Evolutionary conservation across 2,329 filamentous ascomycete species (phyloP).

Genomic region (Colletotrichum tamarilloi): DNA sequence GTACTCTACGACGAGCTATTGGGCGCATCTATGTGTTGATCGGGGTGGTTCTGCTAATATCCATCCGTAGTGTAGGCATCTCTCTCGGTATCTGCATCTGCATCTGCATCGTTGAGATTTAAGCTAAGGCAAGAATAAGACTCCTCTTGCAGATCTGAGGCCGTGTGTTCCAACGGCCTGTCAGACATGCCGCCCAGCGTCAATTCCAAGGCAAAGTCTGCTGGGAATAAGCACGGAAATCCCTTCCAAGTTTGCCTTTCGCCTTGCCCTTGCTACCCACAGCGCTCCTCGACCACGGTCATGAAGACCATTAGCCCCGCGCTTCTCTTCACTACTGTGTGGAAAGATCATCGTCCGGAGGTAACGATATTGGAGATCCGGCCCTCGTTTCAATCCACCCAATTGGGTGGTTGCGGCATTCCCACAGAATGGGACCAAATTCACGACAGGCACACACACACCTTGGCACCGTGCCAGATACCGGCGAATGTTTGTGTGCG

Average conservation of each 20-base stretch:
- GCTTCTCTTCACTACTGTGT: background rate
- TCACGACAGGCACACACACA: background rate
- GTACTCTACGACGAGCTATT: background rate
- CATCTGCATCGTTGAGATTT: background rate
- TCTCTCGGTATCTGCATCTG: background rate
- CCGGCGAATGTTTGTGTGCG: background rate
- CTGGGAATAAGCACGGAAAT: background rate
- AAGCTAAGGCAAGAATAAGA: background rate
- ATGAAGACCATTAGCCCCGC: background rate
- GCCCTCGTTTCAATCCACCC: too few relatives aligned
- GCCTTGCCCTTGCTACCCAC: background rate
- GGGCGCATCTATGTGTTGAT: background rate
- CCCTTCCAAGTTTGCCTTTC: too few relatives aligned
- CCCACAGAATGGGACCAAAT: too few relatives aligned
- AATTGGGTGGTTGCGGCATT: too few relatives aligned
- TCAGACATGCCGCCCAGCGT: slow-evolving; percentile 3
- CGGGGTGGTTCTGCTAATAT: background rate
- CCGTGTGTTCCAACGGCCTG: slow-evolving; percentile 25
- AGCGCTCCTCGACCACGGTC: background rate
- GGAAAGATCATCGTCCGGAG: background rate
- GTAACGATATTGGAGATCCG: too few relatives aligned
- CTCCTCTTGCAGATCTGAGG: slow-evolving; percentile 14
- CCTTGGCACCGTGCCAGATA: background rate
- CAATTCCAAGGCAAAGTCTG: background rate
- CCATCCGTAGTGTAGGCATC: background rate